Base-by-base conservation (phyloP, 305 asterid species). In the Fraxinus dipetala region DNA sequence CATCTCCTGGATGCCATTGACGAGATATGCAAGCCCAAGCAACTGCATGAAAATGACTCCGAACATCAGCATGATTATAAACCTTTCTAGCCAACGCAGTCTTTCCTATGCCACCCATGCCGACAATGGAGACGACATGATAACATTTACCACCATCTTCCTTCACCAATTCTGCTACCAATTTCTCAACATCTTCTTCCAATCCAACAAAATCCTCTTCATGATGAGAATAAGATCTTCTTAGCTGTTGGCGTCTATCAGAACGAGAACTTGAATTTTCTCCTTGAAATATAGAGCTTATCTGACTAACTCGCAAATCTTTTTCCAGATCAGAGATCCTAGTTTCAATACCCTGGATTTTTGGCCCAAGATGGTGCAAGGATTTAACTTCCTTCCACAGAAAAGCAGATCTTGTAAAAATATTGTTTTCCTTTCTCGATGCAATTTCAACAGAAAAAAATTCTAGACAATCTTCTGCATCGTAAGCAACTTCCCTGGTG, bases 21-120 rank as follows among this genome's bases (percentile, higher is more conserved):
- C 87, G 91, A 0, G 94, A 87, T 7, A 91, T 82, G 79, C 88
- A 87, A 40, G 78, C 85, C 94, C 92, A 90, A 20, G 92, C 92
- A 13, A 84, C 84, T 8, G 83, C 87, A 5, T 89, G 80, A 38
- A 88, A 89, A 75, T 82, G 87, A 24, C 65, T 73, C 35, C 86
- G 75, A 0, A 86, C 75, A 24, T 9, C 48, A 2, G 13, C 43
- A 70, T 89, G 90, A 77, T 85, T 82, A 79, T 85, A 87, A 59
- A 90, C 82, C 81, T 77, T 84, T 36, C 83, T 84, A 4, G 92
- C 91, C 1, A 86, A 80, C 10, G 92, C 89, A 16, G 94, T 89
- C 72, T 90, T 90, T 35, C 94, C 94, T 11, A 85, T 84, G 48
- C 93, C 92, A 6, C 89, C 89, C 91, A 83, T 88, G 11, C 92